Evolutionary conservation across 2,329 filamentous ascomycete species (phyloP), one percentile per base, ranked within the genome.

Genomic region (Stagonosporopsis rhizophila): DNA sequence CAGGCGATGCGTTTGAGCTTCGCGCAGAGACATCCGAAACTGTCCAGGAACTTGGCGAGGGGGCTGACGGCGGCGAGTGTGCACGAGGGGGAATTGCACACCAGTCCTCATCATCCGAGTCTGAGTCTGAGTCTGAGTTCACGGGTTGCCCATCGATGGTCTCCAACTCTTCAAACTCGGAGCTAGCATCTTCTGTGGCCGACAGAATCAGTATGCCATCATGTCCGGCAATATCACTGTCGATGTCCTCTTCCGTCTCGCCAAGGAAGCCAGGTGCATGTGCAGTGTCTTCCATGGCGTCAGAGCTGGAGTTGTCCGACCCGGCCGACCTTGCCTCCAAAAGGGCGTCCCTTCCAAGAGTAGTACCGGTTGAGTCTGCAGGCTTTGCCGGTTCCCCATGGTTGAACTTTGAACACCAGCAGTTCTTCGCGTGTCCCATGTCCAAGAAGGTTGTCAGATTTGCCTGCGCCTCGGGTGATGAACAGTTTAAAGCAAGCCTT

Each of bases 351-450:
- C 11, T 20, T 40, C 37, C 20, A 14, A n/a, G 12, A 25, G 12
- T 7, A 23, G 35, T 41, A 22, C n/a, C 22, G 23, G 5, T 15
- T 9, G 11, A 11, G 3, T 4, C 6, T 2, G 17, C 15, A 8
- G 2, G n/a, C 19, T 6, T 8, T 32, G 9, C 34, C 22, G 23
- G 28, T 20, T 22, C 20, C 6, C 11, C 11, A 28, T 37, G n/a
- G 15, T 14, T 44, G 25, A 37, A 40, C 28, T 63, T 44, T 19
- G 40, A 41, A 38, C 68, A 71, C 68, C 68, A 71, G 41, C 68
- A 71, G 12, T 59, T 56, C 22, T 59, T 52, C 4, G 63, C 59
- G 44, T 71, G 67, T 2, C 68, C 67, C 53, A 65, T 61, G 19
- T 46, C 45, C 19, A 70, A 52, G 45, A 70, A 71, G 1, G 57